Evolutionary conservation across 805 yeast genomes (phyloP), one percentile per base, ranked within the genome.

Genomic region (Komagataella ulmi): DNA sequence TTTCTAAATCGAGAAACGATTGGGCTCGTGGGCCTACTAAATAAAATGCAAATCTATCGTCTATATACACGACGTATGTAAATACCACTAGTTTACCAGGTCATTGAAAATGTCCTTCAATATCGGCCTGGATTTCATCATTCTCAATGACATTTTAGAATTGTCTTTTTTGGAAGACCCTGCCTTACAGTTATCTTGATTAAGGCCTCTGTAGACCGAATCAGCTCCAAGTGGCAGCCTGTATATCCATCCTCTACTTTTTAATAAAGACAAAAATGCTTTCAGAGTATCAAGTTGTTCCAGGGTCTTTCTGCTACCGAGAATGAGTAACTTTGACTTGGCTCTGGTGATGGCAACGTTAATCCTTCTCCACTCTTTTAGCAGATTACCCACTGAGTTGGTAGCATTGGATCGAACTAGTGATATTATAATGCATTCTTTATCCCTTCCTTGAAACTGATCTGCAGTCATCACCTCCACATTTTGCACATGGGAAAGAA

Each of bases 291-390:
- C 71, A 45, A 75, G 74, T 23, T 68, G 69, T 24, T 69, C 64
- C 56, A 88, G 66, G 0, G 96, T 85, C 7, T 69, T 67, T 51
- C 72, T 73, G 1, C 96, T 87, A 0, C 99, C 99, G 44, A 93
- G 68, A 17, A 93, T 79, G 14, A 93, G 76, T 46, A 95, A 73
- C 65, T 93, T 93, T 18, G 85, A 76, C 61, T 79, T 81, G 0
- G 99, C 91, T 55, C 99, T 73, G 0, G 98, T 93, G 62, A 93
- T 83, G 0, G 97, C 95, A 43, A 93, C 99, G 65, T 93, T 93
- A 48, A 93, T 77, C 54, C 99, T 75, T 55, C 97, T 73, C 90
- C 97, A 84, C 59, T 93, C 98, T 55, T 76, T 79, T 46, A 93
- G 68, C 47, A 93, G 70, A 24, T 85, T 85, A 0, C 98, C 98